Conservation (phyloP, 2,329 filamentous ascomycete species). For the Fonsecaea pedrosoi region DNA sequence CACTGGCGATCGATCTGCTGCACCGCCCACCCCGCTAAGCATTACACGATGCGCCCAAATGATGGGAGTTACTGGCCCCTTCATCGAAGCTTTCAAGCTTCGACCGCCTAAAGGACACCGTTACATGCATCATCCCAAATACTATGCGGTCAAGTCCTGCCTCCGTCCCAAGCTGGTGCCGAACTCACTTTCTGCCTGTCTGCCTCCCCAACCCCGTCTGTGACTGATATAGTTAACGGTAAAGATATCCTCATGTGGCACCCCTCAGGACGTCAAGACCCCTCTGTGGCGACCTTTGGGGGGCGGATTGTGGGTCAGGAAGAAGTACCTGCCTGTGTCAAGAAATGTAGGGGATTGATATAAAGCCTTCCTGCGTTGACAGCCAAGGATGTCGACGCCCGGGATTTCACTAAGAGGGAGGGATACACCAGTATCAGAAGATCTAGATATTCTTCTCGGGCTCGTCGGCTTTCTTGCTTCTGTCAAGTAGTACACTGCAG, state of each 20-base stretch:
- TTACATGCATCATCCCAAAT: slow-evolving; percentile 1
- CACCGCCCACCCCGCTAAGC: slow-evolving; percentile 2
- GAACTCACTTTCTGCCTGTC: neutral
- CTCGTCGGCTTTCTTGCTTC: neutral
- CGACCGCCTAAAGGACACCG: neutral
- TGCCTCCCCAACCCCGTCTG: neutral
- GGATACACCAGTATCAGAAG: neutral
- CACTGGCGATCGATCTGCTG: neutral
- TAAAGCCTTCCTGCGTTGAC: neutral
- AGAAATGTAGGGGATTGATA: neutral
- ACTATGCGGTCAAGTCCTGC: neutral
- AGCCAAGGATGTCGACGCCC: neutral
- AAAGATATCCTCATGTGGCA: neutral
- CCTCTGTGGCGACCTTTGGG: neutral
- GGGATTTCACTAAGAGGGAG: neutral
- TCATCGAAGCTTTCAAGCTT: neutral
- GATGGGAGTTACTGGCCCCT: neutral
- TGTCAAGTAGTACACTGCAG: neutral
- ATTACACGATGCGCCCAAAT: neutral
- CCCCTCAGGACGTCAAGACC: neutral
- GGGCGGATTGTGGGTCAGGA: neutral
- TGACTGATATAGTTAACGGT: neutral
- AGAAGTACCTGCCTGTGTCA: neutral
- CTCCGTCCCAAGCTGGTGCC: neutral
- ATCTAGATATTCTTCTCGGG: neutral